Conservation (phyloP, 805 yeast genomes). For the Priceomyces castillae region DNA sequence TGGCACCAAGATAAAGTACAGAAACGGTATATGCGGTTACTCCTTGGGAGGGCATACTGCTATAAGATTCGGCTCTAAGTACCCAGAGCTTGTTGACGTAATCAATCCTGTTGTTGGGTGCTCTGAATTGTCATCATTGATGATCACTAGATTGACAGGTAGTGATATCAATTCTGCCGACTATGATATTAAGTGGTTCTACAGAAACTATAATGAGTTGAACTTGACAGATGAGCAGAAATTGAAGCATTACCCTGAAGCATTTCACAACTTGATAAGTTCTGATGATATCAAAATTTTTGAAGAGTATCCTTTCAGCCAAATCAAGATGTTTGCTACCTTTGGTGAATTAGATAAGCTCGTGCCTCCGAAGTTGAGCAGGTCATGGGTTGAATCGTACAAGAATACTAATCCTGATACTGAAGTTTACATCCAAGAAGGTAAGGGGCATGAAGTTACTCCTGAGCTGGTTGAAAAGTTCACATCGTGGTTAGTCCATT, state of each 20-base stretch:
- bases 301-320: slow-evolving; percentile 31
- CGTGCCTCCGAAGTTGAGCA: slow-evolving; percentile 34
- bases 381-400: slow-evolving; percentile 31
- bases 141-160: slow-evolving; percentile 39
- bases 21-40: slow-evolving; percentile 46
- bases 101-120: slow-evolving; percentile 53
- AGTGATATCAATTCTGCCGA: slow-evolving; percentile 13
- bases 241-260: slow-evolving; percentile 26
- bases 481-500: slow-evolving; percentile 28
- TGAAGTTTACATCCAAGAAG: slow-evolving; percentile 28
- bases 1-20: slow-evolving; percentile 23
- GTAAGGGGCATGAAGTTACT: slow-evolving; percentile 33
- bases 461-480: slow-evolving; percentile 32
- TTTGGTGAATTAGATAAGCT: slow-evolving; percentile 35
- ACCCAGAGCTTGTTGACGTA: slow-evolving; percentile 36
- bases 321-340: slow-evolving; percentile 34
- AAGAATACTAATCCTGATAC: slow-evolving; percentile 22
- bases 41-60: slow-evolving; percentile 60
- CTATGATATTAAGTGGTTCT: slow-evolving; percentile 31
- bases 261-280: slow-evolving; percentile 29
- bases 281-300: slow-evolving; percentile 28
- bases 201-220: slow-evolving; percentile 33
- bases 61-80: slow-evolving; percentile 41
- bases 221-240: slow-evolving; percentile 26
- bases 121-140: slow-evolving; percentile 43